These are phyloP conservation scores for Lobosporangium transversale DNA, from an alignment of 192 early-diverging fungal species.

Conservation along the genomic window DNA sequence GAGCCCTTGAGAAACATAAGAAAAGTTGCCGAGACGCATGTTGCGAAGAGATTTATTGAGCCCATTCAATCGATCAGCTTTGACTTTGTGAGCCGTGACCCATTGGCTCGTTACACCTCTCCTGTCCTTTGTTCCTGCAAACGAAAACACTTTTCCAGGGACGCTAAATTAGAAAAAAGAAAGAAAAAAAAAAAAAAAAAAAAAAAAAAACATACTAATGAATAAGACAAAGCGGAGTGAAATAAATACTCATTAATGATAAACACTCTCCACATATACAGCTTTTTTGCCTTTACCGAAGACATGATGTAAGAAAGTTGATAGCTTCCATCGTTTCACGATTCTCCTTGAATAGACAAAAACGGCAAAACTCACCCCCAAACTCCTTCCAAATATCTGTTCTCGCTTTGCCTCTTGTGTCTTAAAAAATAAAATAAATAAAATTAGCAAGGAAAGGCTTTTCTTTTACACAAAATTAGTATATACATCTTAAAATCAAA, in stretches of 20 bases:
- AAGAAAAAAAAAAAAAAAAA: background rate
- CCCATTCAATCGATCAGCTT: constrained; percentile 62
- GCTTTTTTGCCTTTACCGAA: constrained; percentile 23
- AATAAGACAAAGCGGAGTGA: background rate
- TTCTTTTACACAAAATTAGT: too few relatives aligned
- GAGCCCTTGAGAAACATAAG: constrained; percentile 69
- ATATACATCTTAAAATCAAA: too few relatives aligned
- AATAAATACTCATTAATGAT: background rate
- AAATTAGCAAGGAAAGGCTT: background rate
- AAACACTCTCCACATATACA: too few relatives aligned
- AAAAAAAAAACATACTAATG: too few relatives aligned
- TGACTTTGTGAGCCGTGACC: constrained; percentile 74
- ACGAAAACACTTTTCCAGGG: constrained; percentile 69
- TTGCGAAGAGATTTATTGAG: constrained; percentile 62
- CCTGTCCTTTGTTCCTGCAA: constrained; percentile 96
- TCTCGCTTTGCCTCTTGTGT: constrained; percentile 37
- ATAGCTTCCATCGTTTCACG: constrained; percentile 91
- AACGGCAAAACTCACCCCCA: constrained; percentile 81
- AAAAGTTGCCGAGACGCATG: constrained; percentile 81
- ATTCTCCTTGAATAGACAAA: constrained; percentile 94
- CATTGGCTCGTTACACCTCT: constrained; percentile 90
- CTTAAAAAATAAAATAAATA: constrained; percentile 3
- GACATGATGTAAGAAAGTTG: constrained; percentile 62
- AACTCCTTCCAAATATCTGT: constrained; percentile 61
- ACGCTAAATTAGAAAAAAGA: constrained; percentile 49